These are phyloP conservation scores for Cordyceps pruinosa DNA, from an alignment of 2,329 filamentous ascomycete genomes.

Conservation along the genomic window DNA sequence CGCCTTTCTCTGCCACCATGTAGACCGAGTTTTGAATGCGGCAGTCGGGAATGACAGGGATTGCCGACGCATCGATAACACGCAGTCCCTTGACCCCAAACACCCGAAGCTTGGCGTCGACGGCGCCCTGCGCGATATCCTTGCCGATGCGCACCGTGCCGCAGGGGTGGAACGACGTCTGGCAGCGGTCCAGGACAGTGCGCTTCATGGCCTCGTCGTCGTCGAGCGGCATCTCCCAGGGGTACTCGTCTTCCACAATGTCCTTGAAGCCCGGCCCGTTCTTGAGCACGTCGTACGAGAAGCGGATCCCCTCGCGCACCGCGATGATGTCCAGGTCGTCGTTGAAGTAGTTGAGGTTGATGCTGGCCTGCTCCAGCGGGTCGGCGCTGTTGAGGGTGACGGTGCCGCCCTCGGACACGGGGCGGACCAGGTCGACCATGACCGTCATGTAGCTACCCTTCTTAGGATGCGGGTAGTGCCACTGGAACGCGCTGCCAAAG, in stretches of 20 bases:
- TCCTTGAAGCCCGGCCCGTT: constrained; percentile 51
- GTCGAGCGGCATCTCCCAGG: constrained; percentile 52
- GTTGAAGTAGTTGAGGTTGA: constrained; percentile 54
- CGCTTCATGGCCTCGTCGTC: constrained; percentile 50
- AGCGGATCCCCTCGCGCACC: constrained; percentile 51
- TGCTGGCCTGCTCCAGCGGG: constrained; percentile 50
- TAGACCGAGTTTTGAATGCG: constrained; percentile 56
- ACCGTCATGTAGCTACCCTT: constrained; percentile 48
- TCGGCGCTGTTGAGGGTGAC: constrained; percentile 51
- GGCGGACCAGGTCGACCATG: constrained; percentile 41
- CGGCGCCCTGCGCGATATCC: constrained; percentile 28
- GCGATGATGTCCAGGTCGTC: constrained; percentile 50
- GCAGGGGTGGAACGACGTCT: constrained; percentile 54
- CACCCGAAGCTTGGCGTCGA: constrained; percentile 23
- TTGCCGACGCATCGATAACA: constrained; percentile 34
- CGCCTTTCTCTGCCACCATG: constrained; percentile 46
- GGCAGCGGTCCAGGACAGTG: constrained; percentile 49
- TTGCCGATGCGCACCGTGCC: constrained; percentile 44
- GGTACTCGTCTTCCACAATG: constrained; percentile 46
- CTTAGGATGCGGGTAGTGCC: constrained; percentile 36
- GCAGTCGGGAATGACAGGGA: constrained; percentile 49
- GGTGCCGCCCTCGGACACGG: constrained; percentile 31
- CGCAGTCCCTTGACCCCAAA: constrained; percentile 24
- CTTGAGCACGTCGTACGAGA: constrained; percentile 49
- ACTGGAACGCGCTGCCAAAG: constrained; percentile 45